Conservation (phyloP, 139 green algal species). For the Volvox reticuliferus region DNA sequence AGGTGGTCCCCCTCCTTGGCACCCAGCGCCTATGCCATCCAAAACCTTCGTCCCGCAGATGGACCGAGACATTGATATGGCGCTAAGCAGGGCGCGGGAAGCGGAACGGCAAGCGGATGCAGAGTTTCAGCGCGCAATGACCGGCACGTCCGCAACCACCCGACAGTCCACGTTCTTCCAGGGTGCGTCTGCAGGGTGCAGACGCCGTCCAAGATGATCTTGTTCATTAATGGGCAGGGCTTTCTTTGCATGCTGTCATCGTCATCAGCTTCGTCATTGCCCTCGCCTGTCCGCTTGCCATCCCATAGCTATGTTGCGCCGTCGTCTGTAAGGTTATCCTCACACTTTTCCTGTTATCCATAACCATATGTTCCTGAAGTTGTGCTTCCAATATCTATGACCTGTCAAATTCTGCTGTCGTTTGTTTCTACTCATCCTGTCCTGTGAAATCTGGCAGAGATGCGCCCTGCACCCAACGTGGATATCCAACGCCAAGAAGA, state of each 20-base stretch:
- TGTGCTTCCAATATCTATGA: neutral
- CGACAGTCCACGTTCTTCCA: neutral
- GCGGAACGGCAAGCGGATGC: slow-evolving; percentile 12
- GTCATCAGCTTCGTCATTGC: neutral
- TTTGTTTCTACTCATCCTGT: neutral
- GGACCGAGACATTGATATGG: slow-evolving; percentile 33
- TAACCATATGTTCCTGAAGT: neutral
- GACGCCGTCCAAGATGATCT: neutral
- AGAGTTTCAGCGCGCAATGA: slow-evolving; percentile 36
- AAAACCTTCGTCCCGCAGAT: neutral
- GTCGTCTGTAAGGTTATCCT: neutral
- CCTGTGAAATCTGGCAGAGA: neutral
- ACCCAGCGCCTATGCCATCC: neutral
- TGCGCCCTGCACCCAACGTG: slow-evolving; percentile 30
- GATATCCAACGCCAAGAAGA: slow-evolving; percentile 48
- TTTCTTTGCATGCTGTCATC: neutral
- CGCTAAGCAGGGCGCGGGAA: neutral
- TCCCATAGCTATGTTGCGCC: neutral
- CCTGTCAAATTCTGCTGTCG: neutral
- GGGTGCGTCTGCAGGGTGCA: neutral
- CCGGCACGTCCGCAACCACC: neutral
- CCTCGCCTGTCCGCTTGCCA: neutral
- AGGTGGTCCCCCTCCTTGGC: neutral
- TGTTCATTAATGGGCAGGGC: neutral
- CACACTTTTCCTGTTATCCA: neutral